Base-by-base conservation (phyloP, 1,284 basidiomycete genomes). In the Naganishia sp. region DNA sequence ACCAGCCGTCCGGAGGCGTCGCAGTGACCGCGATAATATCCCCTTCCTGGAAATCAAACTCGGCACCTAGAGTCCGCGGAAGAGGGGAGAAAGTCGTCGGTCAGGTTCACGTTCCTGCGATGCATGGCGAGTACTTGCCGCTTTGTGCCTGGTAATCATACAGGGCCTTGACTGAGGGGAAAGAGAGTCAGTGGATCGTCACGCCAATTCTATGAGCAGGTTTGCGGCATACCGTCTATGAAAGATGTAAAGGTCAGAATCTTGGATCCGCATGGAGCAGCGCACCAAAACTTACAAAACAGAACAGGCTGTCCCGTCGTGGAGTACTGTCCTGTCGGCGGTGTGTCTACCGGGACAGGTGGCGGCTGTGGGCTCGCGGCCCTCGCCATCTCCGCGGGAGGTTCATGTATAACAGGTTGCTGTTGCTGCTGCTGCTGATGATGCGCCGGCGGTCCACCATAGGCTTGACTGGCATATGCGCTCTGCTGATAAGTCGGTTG, bases 1-100 rank as follows among this genome's bases (percentile, higher is more conserved):
- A 95, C 93, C 93, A 95, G 1, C 92, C 92, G 73, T 96, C 93
- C 70, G 94, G 90, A 13, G 92, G 92, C 16, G 91, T 94, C 50
- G 87, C 84, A 2, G 90, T 94, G 4, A 95, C 92, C 10, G 92
- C 93, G 73, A 96, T 94, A 69, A 95, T 89, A 78, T 95, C 93
- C 6, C 89, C 90, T 25, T 87, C 83, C 74, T 92, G 90, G 85
- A 95, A 94, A 77, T 92, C 90, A 78, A 94, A 90, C 61, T 79
- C 78, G 21, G 75, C 73, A 5, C 73, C 71, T 68, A 31, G 6
- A 39, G 5, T 28, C 28, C 28, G n/a, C 7, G 15, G 6, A 39
- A 9, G 10, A 42, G 49, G 25, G 15, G 36, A 28, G 28, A 28
- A 28, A 39, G 0, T 7, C 13, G 36, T 13, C 16, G 13, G 33